A percentile compares a stretch with the other conserved stretches of the same genome.
Evolutionary conservation across 2,329 filamentous ascomycete species (phyloP).

Genomic region (Aplosporella prunicola): DNA sequence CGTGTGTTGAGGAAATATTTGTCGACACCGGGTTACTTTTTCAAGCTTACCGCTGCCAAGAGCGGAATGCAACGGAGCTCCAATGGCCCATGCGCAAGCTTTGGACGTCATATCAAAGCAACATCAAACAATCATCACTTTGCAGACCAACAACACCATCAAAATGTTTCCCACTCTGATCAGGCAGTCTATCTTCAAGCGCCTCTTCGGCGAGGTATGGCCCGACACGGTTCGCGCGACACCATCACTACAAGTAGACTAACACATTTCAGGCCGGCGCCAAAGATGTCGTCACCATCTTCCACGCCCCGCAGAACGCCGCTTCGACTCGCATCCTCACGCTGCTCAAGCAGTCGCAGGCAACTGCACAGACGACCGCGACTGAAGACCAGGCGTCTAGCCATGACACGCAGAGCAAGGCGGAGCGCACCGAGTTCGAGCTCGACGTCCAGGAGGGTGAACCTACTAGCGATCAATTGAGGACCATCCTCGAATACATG

Average conservation of each 20-base stretch:
- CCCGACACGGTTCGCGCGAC: neutral
- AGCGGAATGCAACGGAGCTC: neutral
- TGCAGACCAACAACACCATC: neutral
- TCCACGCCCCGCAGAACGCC: slow-evolving; percentile 71
- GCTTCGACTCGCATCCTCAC: slow-evolving; percentile 64
- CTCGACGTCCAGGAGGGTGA: slow-evolving; percentile 71
- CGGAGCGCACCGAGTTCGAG: slow-evolving; percentile 64
- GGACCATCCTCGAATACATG: slow-evolving; percentile 75
- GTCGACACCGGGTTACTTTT: too few species aligned
- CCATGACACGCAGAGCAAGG: slow-evolving; percentile 50
- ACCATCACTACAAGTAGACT: neutral
- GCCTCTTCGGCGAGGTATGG: slow-evolving; percentile 11
- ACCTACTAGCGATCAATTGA: slow-evolving; percentile 74
- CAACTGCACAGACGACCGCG: slow-evolving; percentile 55
- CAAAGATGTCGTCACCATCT: slow-evolving; percentile 85
- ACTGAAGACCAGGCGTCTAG: slow-evolving; percentile 67
- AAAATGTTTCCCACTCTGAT: slow-evolving; percentile 9
- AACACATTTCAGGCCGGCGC: slow-evolving; percentile 29
- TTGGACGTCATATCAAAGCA: slow-evolving; percentile 11
- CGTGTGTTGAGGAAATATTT: too few species aligned
- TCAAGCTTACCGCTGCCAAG: neutral
- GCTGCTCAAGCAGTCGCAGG: slow-evolving; percentile 71
- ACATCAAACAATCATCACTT: slow-evolving; percentile 1
- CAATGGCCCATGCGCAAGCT: slow-evolving; percentile 9
- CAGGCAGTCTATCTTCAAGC: slow-evolving; percentile 4